Base-by-base conservation (phyloP, 1,284 basidiomycete species). In the Vanrija sp. region DNA sequence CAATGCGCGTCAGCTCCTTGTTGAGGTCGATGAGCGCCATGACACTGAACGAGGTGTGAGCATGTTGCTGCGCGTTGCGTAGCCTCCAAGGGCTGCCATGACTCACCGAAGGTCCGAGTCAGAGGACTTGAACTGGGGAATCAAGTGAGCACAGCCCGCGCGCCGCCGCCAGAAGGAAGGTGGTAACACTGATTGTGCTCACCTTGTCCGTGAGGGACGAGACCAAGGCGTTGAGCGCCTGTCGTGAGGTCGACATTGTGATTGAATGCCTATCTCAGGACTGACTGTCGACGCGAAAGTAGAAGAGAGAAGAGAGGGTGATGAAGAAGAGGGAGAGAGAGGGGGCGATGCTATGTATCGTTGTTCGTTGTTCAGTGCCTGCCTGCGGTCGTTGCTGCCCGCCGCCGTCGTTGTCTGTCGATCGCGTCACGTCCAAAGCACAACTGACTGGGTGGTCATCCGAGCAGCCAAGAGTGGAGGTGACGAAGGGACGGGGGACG, bases 1-100 rank as follows among this genome's bases (percentile, higher is more conserved):
- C 87, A 84, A 66, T 51, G 66, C 84, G 81, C 68, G 82, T 84
- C 77, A 93, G 85, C 77, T 95, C 92, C 46, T 84, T 83, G 80
- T 89, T 86, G 61, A 96, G 77, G 75, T 97, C 93, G 59, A 90
- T 92, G 59, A 97, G 79, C 41, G 91, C 91, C 92, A 96, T 96
- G 73, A 89, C 93, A 68, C 92, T 94, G 69, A n/a, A n/a, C n/a
- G n/a, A 1, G 18, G 7, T 16, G 55, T 55, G 25, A 51, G 48
- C 12, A 20, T 31, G 35, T n/a, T 43, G 51, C 14, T 8, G n/a
- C 20, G 18, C 7, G 6, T 14, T n/a, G n/a, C n/a, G n/a, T 15
- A 35, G 5, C n/a, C 19, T 1, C 3, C 3, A 25, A 3, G 15
- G 20, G 16, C 14, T 25, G 37, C 35, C 8, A 44, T 14, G 5